These are phyloP conservation scores for Mycena albidolilacea DNA, from an alignment of 768 basidiomycete species.

Conservation along the genomic window DNA sequence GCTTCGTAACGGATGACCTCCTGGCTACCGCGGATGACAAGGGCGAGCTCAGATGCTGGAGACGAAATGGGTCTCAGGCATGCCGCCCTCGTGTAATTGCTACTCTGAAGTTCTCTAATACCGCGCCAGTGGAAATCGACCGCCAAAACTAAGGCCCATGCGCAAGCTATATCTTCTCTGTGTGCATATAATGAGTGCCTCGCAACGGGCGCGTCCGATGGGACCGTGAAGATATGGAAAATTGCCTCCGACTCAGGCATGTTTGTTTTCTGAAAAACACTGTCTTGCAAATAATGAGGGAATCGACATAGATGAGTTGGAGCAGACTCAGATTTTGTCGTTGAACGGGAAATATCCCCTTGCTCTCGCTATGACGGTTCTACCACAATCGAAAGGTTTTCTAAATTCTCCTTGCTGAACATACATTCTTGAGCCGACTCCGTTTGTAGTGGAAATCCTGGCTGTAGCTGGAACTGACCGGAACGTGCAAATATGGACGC, in stretches of 20 bases:
- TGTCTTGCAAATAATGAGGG: slow-evolving; percentile 27
- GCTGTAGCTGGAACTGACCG: slow-evolving; percentile 89
- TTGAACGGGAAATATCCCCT: slow-evolving; percentile 83
- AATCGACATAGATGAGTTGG: slow-evolving; percentile 50
- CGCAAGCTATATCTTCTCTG: slow-evolving; percentile 78
- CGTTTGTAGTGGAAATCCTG: slow-evolving; percentile 70
- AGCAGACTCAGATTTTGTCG: slow-evolving; percentile 70
- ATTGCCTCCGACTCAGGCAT: slow-evolving; percentile 48
- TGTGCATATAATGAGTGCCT: slow-evolving; percentile 64
- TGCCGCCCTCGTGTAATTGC: slow-evolving; percentile 46
- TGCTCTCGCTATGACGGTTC: slow-evolving; percentile 69
- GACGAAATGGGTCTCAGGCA: slow-evolving; percentile 56
- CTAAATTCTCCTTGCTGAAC: slow-evolving; percentile 7
- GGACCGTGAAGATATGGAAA: slow-evolving; percentile 82
- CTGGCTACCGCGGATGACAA: slow-evolving; percentile 85
- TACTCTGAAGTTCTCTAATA: slow-evolving; percentile 39
- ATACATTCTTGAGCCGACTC: slow-evolving; percentile 11
- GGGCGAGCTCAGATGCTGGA: slow-evolving; percentile 80
- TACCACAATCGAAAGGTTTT: slow-evolving; percentile 81
- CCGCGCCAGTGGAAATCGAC: slow-evolving; percentile 70
- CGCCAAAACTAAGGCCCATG: slow-evolving; percentile 70
- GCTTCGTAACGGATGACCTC: slow-evolving; percentile 67
- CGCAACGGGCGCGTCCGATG: slow-evolving; percentile 89
- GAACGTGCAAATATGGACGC: slow-evolving; percentile 83
- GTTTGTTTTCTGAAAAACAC: slow-evolving; percentile 36